These are phyloP conservation scores for Penicillium crustosum DNA, from an alignment of 2,329 filamentous ascomycete species.

Conservation along the genomic window DNA sequence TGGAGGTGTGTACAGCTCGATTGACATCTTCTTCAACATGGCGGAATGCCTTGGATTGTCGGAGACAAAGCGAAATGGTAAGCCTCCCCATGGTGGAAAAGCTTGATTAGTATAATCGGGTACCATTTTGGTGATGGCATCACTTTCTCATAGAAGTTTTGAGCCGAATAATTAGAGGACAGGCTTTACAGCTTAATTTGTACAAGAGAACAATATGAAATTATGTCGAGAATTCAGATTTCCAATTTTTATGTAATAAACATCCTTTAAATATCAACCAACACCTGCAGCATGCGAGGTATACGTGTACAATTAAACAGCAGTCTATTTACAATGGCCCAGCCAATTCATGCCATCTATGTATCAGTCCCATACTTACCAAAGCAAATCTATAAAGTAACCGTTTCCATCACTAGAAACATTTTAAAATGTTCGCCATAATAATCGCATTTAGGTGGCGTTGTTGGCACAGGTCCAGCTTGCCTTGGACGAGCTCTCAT, in stretches of 20 bases:
- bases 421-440: not conserved
- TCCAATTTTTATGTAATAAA: not conserved
- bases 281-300: not conserved
- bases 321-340: slow-evolving; percentile 18
- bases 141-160: no score
- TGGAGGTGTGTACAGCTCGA: slow-evolving; percentile 48
- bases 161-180: not conserved
- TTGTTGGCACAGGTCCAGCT: slow-evolving; percentile 45
- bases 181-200: not conserved
- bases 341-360: slow-evolving; percentile 11
- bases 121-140: not conserved
- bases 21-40: slow-evolving; percentile 45
- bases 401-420: not conserved
- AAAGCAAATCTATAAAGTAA: slow-evolving; percentile 9
- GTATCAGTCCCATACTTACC: not conserved
- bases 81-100: not conserved
- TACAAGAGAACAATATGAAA: not conserved
- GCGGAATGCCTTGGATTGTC: slow-evolving; percentile 42
- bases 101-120: not conserved
- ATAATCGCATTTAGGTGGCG: slow-evolving; percentile 15
- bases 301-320: not conserved
- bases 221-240: not conserved
- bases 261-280: not conserved
- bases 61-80: slow-evolving; percentile 16
- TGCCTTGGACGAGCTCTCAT: slow-evolving; percentile 31